Conservation (phyloP, 2,329 filamentous ascomycete genomes). For the Cytospora piceicola region DNA sequence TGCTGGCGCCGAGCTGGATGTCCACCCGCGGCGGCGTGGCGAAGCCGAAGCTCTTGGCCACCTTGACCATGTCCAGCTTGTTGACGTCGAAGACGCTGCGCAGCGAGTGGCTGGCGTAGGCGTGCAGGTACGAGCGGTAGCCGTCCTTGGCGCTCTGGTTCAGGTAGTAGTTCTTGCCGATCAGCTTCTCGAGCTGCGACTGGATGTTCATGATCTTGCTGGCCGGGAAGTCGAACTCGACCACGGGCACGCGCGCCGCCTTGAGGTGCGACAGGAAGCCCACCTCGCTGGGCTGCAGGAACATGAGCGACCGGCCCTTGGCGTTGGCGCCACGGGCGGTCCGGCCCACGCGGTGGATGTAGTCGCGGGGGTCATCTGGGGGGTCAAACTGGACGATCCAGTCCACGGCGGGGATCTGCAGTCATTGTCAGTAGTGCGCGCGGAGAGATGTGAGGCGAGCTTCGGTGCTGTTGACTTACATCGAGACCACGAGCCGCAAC, state of each 20-base stretch:
- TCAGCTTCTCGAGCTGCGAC: slow-evolving; percentile 90
- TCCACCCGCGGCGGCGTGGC: slow-evolving; percentile 76
- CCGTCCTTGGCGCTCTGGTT: slow-evolving; percentile 82
- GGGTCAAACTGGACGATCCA: slow-evolving; percentile 97
- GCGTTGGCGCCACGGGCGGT: slow-evolving; percentile 83
- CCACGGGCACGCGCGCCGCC: slow-evolving; percentile 86
- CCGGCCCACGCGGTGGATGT: slow-evolving; percentile 95
- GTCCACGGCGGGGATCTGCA: slow-evolving; percentile 85
- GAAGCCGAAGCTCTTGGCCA: slow-evolving; percentile 86
- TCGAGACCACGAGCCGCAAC: slow-evolving; percentile 94
- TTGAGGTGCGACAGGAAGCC: slow-evolving; percentile 92
- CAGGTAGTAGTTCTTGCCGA: slow-evolving; percentile 94
- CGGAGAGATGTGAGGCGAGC: background rate
- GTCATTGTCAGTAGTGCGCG: slow-evolving; percentile 30
- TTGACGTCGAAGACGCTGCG: slow-evolving; percentile 84
- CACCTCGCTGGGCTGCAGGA: slow-evolving; percentile 88
- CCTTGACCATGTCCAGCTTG: slow-evolving; percentile 80
- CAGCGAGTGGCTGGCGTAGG: slow-evolving; percentile 85
- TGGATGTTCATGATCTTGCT: slow-evolving; percentile 92
- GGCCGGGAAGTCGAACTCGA: slow-evolving; percentile 92
- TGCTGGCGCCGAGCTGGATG: slow-evolving; percentile 75
- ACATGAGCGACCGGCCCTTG: slow-evolving; percentile 88
- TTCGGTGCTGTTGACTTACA: slow-evolving; percentile 49
- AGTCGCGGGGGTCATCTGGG: slow-evolving; percentile 85
- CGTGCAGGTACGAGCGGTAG: slow-evolving; percentile 90